These are phyloP conservation scores for Brasenia schreberi DNA, from an alignment of 164 flowering plant genomes.

Conservation along the genomic window DNA sequence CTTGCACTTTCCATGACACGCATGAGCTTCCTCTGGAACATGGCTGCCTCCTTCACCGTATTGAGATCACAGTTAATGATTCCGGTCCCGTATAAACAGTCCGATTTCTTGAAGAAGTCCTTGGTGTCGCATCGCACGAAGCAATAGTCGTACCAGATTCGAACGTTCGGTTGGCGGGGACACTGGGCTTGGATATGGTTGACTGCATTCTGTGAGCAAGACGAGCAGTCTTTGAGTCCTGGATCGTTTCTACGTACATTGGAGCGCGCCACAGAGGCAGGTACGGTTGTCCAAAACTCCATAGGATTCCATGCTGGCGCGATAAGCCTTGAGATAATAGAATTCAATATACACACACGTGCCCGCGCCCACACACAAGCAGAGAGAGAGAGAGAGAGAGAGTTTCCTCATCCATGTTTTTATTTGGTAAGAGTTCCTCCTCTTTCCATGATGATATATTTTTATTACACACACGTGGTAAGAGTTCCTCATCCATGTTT, in stretches of 20 bases:
- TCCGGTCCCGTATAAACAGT: slow-evolving; percentile 2
- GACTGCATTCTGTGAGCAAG: slow-evolving; percentile 6
- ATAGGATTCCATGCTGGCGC: too few species aligned
- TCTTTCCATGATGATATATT: too few species aligned
- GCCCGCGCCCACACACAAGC: too few species aligned
- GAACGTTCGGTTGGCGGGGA: slow-evolving; percentile 3
- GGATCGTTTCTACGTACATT: slow-evolving; percentile 11
- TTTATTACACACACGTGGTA: too few species aligned
- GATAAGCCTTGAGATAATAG: too few species aligned
- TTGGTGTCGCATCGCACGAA: slow-evolving; percentile 7
- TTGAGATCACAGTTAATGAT: slow-evolving; percentile 6
- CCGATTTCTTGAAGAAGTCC: slow-evolving; percentile 5
- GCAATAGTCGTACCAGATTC: slow-evolving; percentile 12
- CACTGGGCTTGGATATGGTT: slow-evolving; percentile 2
- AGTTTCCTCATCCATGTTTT: too few species aligned
- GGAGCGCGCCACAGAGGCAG: slow-evolving; percentile 4
- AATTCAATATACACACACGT: too few species aligned
- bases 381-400: too few species aligned
- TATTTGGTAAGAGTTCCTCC: too few species aligned
- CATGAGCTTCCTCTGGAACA: background rate
- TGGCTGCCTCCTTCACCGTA: background rate
- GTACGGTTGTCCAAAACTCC: too few species aligned
- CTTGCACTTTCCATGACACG: slow-evolving; percentile 2
- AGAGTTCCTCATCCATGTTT: too few species aligned
- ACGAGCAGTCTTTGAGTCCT: slow-evolving; percentile 5